Conservation (phyloP, 768 basidiomycete species). For the Rhizopogon vesiculosus region DNA sequence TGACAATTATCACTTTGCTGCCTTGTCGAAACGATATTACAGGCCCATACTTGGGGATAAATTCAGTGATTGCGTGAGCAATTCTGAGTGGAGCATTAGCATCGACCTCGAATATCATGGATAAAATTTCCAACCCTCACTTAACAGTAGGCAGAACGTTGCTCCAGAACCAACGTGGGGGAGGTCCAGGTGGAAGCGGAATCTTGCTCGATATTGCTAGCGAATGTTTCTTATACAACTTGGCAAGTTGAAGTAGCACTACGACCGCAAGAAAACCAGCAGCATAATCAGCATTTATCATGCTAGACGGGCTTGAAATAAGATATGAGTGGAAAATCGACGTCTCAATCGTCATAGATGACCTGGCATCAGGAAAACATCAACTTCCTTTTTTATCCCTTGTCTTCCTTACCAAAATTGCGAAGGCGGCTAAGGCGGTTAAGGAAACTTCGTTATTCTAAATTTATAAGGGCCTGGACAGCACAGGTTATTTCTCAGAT, state of each 20-base stretch:
- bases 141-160: constrained; percentile 1
- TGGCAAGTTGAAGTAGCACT: neutral
- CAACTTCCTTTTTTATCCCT: no score
- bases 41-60: constrained; percentile 47
- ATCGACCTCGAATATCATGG: no score
- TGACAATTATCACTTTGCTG: constrained; percentile 6
- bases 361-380: no score
- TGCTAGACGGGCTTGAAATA: neutral
- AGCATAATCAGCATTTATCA: neutral
- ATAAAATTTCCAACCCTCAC: neutral
- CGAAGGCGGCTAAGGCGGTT: no score
- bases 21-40: constrained; percentile 40
- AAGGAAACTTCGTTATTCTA: no score
- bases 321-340: neutral
- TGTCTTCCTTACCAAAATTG: no score
- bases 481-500: no score
- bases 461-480: no score
- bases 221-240: constrained; percentile 4
- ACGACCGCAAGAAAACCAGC: constrained; percentile 1
- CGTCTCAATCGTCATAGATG: no score
- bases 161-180: constrained; percentile 7
- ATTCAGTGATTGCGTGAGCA: constrained; percentile 32
- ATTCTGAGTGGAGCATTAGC: neutral
- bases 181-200: constrained; percentile 2
- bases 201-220: neutral